Conservation (phyloP, 257 asterid species). For the Cordia subcordata region DNA sequence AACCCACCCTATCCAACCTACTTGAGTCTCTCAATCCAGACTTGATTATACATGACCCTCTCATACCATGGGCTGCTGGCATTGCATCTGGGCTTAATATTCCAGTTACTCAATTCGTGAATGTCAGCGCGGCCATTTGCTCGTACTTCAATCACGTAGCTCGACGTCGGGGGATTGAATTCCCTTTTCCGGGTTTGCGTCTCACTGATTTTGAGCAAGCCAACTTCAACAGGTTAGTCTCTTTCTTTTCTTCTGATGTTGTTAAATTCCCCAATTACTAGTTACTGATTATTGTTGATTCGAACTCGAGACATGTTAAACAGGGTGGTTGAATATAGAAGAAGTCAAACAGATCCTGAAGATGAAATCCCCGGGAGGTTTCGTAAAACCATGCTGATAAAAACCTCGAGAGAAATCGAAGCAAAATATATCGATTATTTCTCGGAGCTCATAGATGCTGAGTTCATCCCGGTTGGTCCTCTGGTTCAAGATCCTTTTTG, state of each 20-base stretch:
- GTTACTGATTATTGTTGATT: too few species aligned
- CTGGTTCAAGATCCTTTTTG: conserved; percentile 6
- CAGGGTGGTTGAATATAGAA: too few species aligned
- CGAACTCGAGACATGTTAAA: too few species aligned
- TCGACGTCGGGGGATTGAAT: conserved; percentile 2
- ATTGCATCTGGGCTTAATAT: conserved; percentile 18
- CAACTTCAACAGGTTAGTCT: not conserved
- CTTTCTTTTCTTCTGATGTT: too few species aligned
- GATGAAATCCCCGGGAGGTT: conserved; percentile 4
- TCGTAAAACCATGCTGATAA: conserved; percentile 20
- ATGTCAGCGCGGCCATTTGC: conserved; percentile 27
- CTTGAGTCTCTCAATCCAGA: conserved; percentile 29
- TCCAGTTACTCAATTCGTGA: conserved; percentile 23
- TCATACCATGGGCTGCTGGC: conserved; percentile 30
- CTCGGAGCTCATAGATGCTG: not conserved
- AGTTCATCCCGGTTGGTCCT: conserved; percentile 31
- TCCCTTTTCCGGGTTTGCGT: conserved; percentile 31
- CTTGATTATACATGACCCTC: conserved; percentile 31
- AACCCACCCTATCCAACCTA: conserved; percentile 22
- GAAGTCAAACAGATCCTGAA: not conserved
- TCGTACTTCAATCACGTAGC: conserved; percentile 20
- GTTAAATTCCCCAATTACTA: not conserved
- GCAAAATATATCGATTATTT: conserved; percentile 42
- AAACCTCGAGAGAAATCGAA: conserved; percentile 35
- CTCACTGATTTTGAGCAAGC: conserved; percentile 15